Conservation (phyloP, 164 flowering plant species). For the Tinospora cordifolia region DNA sequence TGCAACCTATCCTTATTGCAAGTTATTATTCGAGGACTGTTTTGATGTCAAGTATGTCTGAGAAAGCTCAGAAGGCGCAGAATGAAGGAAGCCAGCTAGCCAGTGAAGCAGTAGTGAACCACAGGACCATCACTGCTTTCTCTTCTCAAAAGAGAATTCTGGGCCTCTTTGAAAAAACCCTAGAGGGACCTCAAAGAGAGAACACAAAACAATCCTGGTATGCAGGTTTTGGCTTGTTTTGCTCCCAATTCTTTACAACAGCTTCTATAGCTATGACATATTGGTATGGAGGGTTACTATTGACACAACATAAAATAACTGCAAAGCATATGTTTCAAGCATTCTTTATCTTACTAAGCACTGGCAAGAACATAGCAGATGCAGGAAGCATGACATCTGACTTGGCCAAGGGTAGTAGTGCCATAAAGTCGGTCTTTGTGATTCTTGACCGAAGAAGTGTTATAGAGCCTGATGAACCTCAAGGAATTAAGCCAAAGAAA, state of each 20-base stretch:
- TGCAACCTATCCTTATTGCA: conserved; percentile 37
- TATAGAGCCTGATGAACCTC: conserved; percentile 20
- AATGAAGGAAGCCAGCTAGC: conserved; percentile 21
- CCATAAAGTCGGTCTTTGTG: conserved; percentile 20
- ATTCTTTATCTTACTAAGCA: conserved; percentile 23
- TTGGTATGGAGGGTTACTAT: conserved; percentile 30
- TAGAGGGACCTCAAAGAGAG: conserved; percentile 14
- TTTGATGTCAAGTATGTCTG: conserved; percentile 35
- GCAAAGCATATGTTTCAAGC: conserved; percentile 20
- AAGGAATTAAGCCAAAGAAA: conserved; percentile 20
- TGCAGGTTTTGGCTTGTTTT: conserved; percentile 22
- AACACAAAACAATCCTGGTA: conserved; percentile 22
- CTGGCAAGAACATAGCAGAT: conserved; percentile 25
- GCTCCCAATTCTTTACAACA: conserved; percentile 20
- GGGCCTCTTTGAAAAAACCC: conserved; percentile 16
- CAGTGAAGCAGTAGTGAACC: conserved; percentile 24
- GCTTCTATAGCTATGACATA: conserved; percentile 15
- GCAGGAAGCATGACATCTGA: conserved; percentile 32
- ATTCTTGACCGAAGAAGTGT: conserved; percentile 18
- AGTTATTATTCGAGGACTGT: conserved; percentile 32
- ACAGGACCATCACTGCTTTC: conserved; percentile 21
- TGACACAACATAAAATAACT: conserved; percentile 6
- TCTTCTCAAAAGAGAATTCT: conserved; percentile 15
- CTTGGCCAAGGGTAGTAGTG: conserved; percentile 23
- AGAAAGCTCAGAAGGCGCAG: conserved; percentile 22